These are phyloP conservation scores for Venturia pyrina DNA, from an alignment of 2,329 filamentous ascomycete species.

Conservation along the genomic window DNA sequence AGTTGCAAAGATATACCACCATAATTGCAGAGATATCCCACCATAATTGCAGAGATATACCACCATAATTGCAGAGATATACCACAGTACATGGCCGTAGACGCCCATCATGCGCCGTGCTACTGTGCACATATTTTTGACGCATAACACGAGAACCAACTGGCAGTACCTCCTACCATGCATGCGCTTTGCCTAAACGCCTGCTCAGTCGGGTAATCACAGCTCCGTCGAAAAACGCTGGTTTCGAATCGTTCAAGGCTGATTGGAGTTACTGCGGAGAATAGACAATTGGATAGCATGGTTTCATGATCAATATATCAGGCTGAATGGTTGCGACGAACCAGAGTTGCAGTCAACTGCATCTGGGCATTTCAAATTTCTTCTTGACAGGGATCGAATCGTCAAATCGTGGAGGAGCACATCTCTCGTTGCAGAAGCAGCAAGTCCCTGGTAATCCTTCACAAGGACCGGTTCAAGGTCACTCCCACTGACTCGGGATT, in stretches of 20 bases:
- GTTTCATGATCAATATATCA: not conserved
- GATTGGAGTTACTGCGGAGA: not conserved
- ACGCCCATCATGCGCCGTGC: not conserved
- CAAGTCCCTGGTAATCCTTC: not conserved
- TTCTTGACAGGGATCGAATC: not conserved
- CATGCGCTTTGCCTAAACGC: not conserved
- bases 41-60: too few relatives aligned
- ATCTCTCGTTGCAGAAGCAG: not conserved
- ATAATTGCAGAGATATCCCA: too few relatives aligned
- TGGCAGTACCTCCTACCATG: not conserved
- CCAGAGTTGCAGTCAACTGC: not conserved
- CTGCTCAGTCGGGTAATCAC: not conserved
- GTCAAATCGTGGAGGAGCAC: not conserved
- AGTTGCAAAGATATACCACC: too few relatives aligned
- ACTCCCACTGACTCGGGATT: not conserved
- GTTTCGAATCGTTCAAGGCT: not conserved
- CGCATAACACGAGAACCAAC: not conserved
- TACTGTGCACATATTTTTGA: not conserved
- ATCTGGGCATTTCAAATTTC: not conserved
- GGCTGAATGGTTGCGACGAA: not conserved
- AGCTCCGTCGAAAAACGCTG: not conserved
- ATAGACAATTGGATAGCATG: not conserved
- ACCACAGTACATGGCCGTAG: not conserved
- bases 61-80: too few relatives aligned
- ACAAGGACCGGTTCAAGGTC: not conserved